Conservation (phyloP, 257 asterid species). For the Rhazya stricta region DNA sequence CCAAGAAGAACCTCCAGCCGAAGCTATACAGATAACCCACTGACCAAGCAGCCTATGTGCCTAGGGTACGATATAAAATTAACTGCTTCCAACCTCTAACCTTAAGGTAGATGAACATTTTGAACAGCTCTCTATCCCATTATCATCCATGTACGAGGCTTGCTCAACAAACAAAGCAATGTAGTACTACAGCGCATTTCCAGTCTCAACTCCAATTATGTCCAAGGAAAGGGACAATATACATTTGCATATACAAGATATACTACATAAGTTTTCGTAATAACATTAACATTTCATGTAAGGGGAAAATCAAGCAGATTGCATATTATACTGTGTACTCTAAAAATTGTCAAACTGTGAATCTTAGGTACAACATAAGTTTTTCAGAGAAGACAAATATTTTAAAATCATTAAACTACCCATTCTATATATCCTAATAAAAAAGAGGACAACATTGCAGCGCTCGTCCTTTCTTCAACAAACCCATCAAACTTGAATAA, state of each 20-base stretch:
- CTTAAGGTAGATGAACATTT: no score
- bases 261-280: no score
- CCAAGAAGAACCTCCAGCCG: no score
- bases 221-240: neutral
- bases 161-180: neutral
- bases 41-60: neutral
- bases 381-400: neutral
- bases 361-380: neutral
- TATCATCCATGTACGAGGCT: no score
- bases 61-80: neutral
- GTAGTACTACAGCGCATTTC: neutral
- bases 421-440: neutral
- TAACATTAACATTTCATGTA: no score
- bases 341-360: slow-evolving; percentile 6
- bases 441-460: neutral
- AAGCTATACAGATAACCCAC: neutral
- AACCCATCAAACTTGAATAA: neutral
- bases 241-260: neutral
- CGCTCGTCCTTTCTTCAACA: neutral
- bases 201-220: neutral
- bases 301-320: neutral
- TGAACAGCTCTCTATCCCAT: no score
- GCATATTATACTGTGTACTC: slow-evolving; percentile 1
- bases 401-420: neutral
- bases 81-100: neutral